Evolutionary conservation across 805 yeast species (phyloP).

Genomic region (Maudiozyma bulderi): DNA sequence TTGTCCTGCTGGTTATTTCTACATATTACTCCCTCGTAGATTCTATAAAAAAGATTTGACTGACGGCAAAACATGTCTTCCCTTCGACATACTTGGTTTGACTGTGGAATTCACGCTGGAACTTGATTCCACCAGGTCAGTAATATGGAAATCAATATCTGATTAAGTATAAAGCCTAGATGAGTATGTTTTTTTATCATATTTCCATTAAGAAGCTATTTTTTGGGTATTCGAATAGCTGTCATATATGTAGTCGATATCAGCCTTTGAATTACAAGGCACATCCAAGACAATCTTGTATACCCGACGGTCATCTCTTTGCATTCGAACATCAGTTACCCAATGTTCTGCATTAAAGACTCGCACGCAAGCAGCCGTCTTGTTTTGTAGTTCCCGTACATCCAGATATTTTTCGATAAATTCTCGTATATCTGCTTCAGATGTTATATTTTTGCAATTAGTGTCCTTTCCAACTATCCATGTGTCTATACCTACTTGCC

Average conservation of each 20-base stretch:
- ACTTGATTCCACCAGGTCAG: too few relatives aligned
- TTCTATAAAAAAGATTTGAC: too few relatives aligned
- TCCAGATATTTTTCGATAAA: not conserved
- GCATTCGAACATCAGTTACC: not conserved
- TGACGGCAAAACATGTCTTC: too few relatives aligned
- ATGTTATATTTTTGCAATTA: not conserved
- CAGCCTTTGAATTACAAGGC: not conserved
- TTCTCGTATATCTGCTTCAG: not conserved
- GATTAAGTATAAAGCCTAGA: too few relatives aligned
- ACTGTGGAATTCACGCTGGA: too few relatives aligned
- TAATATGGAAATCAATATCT: too few relatives aligned
- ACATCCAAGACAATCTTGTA: not conserved
- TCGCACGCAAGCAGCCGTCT: not conserved
- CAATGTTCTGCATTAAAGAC: not conserved
- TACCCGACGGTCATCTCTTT: not conserved
- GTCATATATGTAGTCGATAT: not conserved
- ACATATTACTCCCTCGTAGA: too few relatives aligned
- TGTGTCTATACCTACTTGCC: not conserved
- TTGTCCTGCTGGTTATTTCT: too few relatives aligned
- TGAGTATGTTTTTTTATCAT: too few relatives aligned
- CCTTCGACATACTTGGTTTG: too few relatives aligned
- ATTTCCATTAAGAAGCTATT: too few relatives aligned
- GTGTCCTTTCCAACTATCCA: not conserved
- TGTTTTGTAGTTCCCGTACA: not conserved
- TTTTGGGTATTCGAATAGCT: not conserved